Evolutionary conservation across 2,329 filamentous ascomycete genomes (phyloP).

Genomic region (Epicoccum sorghinum): DNA sequence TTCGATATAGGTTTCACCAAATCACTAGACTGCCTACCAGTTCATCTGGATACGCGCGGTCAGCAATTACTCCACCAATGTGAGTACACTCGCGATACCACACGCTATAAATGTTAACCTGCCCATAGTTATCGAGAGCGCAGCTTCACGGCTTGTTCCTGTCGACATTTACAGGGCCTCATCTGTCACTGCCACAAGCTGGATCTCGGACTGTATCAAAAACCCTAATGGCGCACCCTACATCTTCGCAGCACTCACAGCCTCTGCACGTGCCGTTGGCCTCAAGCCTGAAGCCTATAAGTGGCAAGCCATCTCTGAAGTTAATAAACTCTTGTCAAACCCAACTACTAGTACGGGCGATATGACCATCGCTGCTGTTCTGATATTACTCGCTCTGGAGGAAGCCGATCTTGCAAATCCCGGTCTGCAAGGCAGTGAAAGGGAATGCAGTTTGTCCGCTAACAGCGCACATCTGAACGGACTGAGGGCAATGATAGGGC

Average conservation of each 20-base stretch:
- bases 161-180: slow-evolving; percentile 34
- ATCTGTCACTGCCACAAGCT: slow-evolving; percentile 26
- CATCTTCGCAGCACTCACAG: slow-evolving; percentile 38
- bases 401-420: slow-evolving; percentile 36
- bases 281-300: slow-evolving; percentile 37
- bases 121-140: slow-evolving; percentile 27
- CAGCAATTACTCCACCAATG: slow-evolving; percentile 35
- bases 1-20: slow-evolving; percentile 24
- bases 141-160: slow-evolving; percentile 33
- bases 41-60: slow-evolving; percentile 26
- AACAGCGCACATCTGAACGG: slow-evolving; percentile 38
- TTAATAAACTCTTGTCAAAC: slow-evolving; percentile 37
- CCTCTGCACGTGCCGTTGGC: slow-evolving; percentile 22
- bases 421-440: slow-evolving; percentile 18
- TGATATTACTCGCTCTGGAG: slow-evolving; percentile 41
- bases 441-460: slow-evolving; percentile 28
- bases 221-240: slow-evolving; percentile 36
- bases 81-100: slow-evolving; percentile 19
- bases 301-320: slow-evolving; percentile 33
- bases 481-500: slow-evolving; percentile 40
- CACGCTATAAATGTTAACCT: slow-evolving; percentile 1
- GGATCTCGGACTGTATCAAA: slow-evolving; percentile 32
- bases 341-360: slow-evolving; percentile 31
- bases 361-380: slow-evolving; percentile 41
- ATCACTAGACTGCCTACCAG: slow-evolving; percentile 35